These are phyloP conservation scores for Penicillium corylophilum DNA, from an alignment of 2,329 filamentous ascomycete species.

Conservation along the genomic window DNA sequence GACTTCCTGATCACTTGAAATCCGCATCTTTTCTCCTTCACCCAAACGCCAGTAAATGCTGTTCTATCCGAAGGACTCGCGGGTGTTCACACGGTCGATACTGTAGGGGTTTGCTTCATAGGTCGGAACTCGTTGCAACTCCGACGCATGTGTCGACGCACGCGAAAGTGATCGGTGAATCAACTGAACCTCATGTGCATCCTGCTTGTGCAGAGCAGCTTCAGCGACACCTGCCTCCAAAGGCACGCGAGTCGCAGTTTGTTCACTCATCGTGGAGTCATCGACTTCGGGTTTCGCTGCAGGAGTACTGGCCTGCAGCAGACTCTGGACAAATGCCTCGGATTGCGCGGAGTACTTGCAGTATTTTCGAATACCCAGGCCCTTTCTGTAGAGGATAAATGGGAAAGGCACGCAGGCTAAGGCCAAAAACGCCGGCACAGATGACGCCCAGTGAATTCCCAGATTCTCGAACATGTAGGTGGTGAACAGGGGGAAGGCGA, in stretches of 20 bases:
- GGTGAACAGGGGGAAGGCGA: conserved; percentile 40
- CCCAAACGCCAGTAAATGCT: conserved; percentile 1
- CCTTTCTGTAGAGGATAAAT: conserved; percentile 36
- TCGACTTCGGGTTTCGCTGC: not conserved
- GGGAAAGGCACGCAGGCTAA: conserved; percentile 28
- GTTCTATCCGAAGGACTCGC: conserved; percentile 21
- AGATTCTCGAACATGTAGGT: conserved; percentile 27
- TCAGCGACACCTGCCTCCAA: not conserved
- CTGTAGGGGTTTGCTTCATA: conserved; percentile 22
- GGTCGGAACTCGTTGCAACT: conserved; percentile 15
- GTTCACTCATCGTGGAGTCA: not conserved
- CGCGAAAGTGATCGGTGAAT: conserved; percentile 10
- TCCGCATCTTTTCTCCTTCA: not conserved
- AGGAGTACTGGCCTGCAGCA: conserved; percentile 4
- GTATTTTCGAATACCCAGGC: conserved; percentile 38
- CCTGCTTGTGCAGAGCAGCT: conserved; percentile 9
- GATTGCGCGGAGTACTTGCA: conserved; percentile 44
- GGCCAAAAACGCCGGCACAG: conserved; percentile 25
- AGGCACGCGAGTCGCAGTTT: not conserved
- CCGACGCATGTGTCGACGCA: conserved; percentile 6
- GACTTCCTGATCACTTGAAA: not conserved
- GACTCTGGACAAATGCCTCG: conserved; percentile 23
- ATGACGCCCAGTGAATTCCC: conserved; percentile 29
- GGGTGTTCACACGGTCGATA: conserved; percentile 19
- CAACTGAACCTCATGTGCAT: conserved; percentile 15